Conservation (phyloP, 768 basidiomycete genomes). For the Lactifluus pinguis region DNA sequence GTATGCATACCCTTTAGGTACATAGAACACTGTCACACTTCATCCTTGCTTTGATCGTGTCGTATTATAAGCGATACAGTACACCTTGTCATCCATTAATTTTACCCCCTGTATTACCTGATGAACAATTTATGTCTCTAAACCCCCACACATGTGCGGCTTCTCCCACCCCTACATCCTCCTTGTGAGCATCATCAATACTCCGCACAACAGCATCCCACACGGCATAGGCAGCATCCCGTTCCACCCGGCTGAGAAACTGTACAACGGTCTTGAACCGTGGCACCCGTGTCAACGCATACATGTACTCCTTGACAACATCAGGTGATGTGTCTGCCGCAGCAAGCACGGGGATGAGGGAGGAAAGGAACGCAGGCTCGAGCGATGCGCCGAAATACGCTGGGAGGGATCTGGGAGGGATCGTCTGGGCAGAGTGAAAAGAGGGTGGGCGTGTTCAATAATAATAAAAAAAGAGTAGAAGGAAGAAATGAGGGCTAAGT, state of each 20-base stretch:
- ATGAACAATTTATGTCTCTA: background rate
- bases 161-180: background rate
- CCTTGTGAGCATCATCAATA: background rate
- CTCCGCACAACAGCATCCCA: constrained; percentile 2
- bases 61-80: too few species aligned
- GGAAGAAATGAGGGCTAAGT: too few species aligned
- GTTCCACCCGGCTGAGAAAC: constrained; percentile 54
- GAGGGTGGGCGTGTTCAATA: background rate
- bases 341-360: constrained; percentile 46
- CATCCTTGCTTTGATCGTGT: too few species aligned
- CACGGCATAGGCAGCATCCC: constrained; percentile 36
- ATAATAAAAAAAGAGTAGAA: background rate
- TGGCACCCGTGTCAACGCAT: constrained; percentile 42
- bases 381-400: constrained; percentile 60
- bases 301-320: constrained; percentile 35
- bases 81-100: too few species aligned
- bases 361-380: constrained; percentile 52
- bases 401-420: constrained; percentile 49
- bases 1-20: too few species aligned
- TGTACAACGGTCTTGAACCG: constrained; percentile 56
- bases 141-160: constrained; percentile 10
- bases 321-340: constrained; percentile 2
- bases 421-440: constrained; percentile 32
- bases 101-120: too few species aligned
- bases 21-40: too few species aligned